A percentile compares a stretch with the other conserved stretches of the same genome.
These are phyloP conservation scores for Verbascum thapsus DNA, from an alignment of 257 asterid genomes.

Conservation along the genomic window DNA sequence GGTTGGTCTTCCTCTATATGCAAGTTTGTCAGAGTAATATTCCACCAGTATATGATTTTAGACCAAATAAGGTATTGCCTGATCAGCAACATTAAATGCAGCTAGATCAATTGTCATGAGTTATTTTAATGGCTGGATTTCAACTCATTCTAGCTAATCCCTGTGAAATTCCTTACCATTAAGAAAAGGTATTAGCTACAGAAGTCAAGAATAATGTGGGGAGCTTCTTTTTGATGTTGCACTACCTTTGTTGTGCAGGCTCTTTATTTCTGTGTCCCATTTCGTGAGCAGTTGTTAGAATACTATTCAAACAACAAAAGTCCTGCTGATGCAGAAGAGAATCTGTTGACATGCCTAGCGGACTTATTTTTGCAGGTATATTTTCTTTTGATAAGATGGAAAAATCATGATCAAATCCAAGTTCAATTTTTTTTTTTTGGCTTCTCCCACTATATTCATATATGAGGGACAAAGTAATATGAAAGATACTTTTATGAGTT, in stretches of 20 bases:
- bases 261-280: slow-evolving; percentile 90
- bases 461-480: background rate
- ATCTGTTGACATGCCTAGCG: slow-evolving; percentile 85
- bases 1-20: background rate
- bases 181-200: background rate
- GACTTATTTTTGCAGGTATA: slow-evolving; percentile 85
- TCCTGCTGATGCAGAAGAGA: slow-evolving; percentile 78
- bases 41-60: background rate
- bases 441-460: background rate
- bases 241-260: slow-evolving; percentile 55
- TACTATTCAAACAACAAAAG: slow-evolving; percentile 74
- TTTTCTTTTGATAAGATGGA: slow-evolving; percentile 15
- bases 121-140: slow-evolving; percentile 8
- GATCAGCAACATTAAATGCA: background rate
- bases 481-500: slow-evolving; percentile 10
- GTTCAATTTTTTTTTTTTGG: no score
- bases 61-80: background rate
- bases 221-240: background rate
- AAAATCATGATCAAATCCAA: slow-evolving; percentile 17
- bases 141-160: background rate
- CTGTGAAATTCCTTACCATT: background rate
- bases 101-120: background rate
- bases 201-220: background rate
- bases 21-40: slow-evolving; percentile 20
- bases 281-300: slow-evolving; percentile 87